Conservation (phyloP, 148 eudicot genomes). For the Nepenthes mirabilis region DNA sequence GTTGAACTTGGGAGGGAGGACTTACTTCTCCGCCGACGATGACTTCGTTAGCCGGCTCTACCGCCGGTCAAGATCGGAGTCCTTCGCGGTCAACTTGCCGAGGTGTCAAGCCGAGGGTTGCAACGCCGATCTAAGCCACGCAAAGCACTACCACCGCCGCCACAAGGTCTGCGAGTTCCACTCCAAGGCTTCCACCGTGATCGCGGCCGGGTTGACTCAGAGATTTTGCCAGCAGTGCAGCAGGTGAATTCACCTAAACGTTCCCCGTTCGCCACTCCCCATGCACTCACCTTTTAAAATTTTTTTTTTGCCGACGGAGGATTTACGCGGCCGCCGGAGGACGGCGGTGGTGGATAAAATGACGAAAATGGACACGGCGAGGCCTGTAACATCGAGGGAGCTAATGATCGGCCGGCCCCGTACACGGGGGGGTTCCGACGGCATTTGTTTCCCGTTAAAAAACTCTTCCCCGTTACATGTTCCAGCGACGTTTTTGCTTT, state of each 20-base stretch:
- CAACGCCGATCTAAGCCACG: slow-evolving; percentile 67
- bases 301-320: neutral
- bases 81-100: slow-evolving; percentile 35
- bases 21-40: slow-evolving; percentile 77
- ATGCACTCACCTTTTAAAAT: neutral
- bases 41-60: slow-evolving; percentile 81
- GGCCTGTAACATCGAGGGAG: neutral
- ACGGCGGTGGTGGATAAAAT: neutral
- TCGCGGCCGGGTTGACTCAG: slow-evolving; percentile 77
- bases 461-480: neutral
- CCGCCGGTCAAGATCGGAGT: slow-evolving; percentile 65
- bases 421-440: slow-evolving; percentile 68
- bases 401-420: slow-evolving; percentile 30
- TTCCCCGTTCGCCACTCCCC: slow-evolving; percentile 2
- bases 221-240: slow-evolving; percentile 98
- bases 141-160: slow-evolving; percentile 93
- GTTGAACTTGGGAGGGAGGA: slow-evolving; percentile 76
- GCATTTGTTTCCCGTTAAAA: slow-evolving; percentile 37
- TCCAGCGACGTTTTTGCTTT: neutral
- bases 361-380: slow-evolving; percentile 16
- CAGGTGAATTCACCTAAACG: slow-evolving; percentile 33
- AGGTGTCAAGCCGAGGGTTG: slow-evolving; percentile 92
- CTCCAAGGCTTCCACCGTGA: slow-evolving; percentile 87
- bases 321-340: neutral
- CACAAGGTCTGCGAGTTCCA: slow-evolving; percentile 98